These are phyloP conservation scores for Saturnispora kantuleensis DNA, from an alignment of 805 yeast species.

Conservation along the genomic window DNA sequence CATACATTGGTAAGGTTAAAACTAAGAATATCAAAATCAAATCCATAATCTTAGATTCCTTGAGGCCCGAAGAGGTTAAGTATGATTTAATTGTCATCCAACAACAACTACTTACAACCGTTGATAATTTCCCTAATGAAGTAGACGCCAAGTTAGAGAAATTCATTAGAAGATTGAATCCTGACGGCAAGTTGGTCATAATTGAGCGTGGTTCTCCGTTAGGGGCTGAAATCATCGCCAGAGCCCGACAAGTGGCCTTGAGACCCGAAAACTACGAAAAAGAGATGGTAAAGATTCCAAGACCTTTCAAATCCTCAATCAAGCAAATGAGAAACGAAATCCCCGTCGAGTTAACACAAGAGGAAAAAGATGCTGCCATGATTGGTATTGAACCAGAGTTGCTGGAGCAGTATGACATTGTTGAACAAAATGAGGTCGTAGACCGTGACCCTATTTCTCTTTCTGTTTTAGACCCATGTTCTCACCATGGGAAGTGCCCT, in stretches of 20 bases:
- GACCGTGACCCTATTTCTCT: slow-evolving; percentile 33
- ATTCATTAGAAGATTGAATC: slow-evolving; percentile 52
- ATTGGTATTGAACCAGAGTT: slow-evolving; percentile 20
- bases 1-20: slow-evolving; percentile 42
- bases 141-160: slow-evolving; percentile 59
- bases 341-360: background rate
- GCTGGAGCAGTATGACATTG: slow-evolving; percentile 18
- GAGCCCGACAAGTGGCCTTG: slow-evolving; percentile 85
- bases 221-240: slow-evolving; percentile 80
- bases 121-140: slow-evolving; percentile 55
- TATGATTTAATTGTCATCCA: slow-evolving; percentile 80
- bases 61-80: slow-evolving; percentile 39
- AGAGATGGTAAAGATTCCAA: slow-evolving; percentile 55
- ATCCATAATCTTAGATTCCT: slow-evolving; percentile 44
- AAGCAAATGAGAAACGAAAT: slow-evolving; percentile 6
- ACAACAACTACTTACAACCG: slow-evolving; percentile 60
- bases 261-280: slow-evolving; percentile 62
- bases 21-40: slow-evolving; percentile 43
- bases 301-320: slow-evolving; percentile 44
- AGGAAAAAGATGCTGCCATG: slow-evolving; percentile 15
- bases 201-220: slow-evolving; percentile 84
- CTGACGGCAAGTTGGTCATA: slow-evolving; percentile 70
- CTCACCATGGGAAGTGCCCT: slow-evolving; percentile 83
- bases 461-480: slow-evolving; percentile 76
- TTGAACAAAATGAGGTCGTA: slow-evolving; percentile 10